These are phyloP conservation scores for Paraphoma chrysanthemicola DNA, from an alignment of 2,329 filamentous ascomycete species.

Conservation along the genomic window DNA sequence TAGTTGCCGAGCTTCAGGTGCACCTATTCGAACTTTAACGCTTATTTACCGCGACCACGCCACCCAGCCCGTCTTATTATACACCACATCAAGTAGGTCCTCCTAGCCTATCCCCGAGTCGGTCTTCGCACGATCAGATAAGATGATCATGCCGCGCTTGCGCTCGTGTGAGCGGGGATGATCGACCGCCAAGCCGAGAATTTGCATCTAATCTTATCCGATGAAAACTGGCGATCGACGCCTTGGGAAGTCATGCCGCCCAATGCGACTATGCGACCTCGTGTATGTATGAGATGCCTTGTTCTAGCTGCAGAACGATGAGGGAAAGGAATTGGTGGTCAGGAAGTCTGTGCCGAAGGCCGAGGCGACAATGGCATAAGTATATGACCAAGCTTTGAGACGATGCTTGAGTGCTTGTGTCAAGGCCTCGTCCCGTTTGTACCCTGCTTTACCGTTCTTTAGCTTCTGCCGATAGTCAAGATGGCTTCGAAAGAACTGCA, in stretches of 20 bases:
- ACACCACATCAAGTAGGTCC: background rate
- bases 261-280: background rate
- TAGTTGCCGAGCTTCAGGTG: background rate
- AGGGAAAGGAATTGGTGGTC: background rate
- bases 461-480: background rate
- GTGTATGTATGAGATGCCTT: background rate
- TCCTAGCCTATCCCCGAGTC: background rate
- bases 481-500: background rate
- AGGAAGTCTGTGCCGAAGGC: background rate
- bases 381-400: background rate
- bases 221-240: background rate
- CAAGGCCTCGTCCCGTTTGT: background rate
- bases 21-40: background rate
- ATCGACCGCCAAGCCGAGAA: slow-evolving; percentile 11
- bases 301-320: background rate
- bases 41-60: background rate
- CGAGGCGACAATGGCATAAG: background rate
- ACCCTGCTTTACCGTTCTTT: too few relatives aligned
- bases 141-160: background rate
- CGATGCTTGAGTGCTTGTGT: background rate
- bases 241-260: background rate
- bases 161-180: slow-evolving; percentile 6
- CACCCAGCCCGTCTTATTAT: background rate
- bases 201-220: slow-evolving; percentile 20
- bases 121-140: background rate